These are phyloP conservation scores for Trichoderma sp. DNA, from an alignment of 2,329 filamentous ascomycete genomes.

Conservation along the genomic window DNA sequence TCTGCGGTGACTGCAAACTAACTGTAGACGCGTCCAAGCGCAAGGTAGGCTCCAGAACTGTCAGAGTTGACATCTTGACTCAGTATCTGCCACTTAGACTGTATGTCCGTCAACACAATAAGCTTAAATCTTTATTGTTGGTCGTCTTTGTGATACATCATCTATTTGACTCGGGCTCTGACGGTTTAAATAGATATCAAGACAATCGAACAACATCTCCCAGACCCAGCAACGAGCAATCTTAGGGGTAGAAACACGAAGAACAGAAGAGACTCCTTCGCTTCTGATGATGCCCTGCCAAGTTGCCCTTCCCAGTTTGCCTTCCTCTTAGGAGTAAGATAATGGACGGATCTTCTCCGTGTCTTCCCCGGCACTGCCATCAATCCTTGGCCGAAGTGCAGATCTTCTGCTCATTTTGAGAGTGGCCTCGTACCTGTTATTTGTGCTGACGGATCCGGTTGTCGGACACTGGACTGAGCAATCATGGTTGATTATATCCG, in stretches of 20 bases:
- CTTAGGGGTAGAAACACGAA: too few species aligned
- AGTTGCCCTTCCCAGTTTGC: too few species aligned
- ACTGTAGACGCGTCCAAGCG: not conserved
- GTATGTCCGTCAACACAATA: not conserved
- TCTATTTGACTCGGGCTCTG: too few species aligned
- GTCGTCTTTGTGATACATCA: too few species aligned
- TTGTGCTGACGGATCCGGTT: not conserved
- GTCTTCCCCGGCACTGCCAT: not conserved
- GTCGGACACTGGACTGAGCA: not conserved
- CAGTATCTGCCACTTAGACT: not conserved
- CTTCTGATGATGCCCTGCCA: too few species aligned
- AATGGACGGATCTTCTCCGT: not conserved
- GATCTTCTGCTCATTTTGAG: not conserved
- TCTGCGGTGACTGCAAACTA: not conserved
- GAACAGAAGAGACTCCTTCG: too few species aligned
- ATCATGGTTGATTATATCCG: too few species aligned
- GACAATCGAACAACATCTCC: too few species aligned
- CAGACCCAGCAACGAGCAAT: too few species aligned
- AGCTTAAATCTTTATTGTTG: too few species aligned
- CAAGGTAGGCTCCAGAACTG: not conserved
- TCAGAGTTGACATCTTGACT: not conserved
- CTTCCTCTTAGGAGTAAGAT: too few species aligned
- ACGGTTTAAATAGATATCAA: too few species aligned
- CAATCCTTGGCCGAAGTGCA: not conserved
- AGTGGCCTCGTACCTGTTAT: not conserved